Evolutionary conservation across 2,329 filamentous ascomycete species (phyloP).

Genomic region (Penicillium vulpinum): DNA sequence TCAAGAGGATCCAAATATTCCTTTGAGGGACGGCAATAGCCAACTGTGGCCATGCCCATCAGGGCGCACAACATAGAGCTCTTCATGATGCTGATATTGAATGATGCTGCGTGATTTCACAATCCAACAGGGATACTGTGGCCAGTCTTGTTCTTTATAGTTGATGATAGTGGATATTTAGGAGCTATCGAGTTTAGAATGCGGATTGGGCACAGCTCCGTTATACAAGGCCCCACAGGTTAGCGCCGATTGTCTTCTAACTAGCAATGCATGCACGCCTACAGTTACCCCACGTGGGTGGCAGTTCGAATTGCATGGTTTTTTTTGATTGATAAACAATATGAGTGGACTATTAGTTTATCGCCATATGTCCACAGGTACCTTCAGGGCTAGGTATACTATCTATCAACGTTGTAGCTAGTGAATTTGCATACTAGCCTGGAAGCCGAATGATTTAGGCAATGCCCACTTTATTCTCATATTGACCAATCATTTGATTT

Average conservation of each 20-base stretch:
- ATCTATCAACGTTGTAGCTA: neutral
- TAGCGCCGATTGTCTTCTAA: neutral
- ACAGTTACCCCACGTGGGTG: neutral
- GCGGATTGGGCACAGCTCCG: neutral
- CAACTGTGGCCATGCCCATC: neutral
- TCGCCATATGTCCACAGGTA: too few species aligned
- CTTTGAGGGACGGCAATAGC: neutral
- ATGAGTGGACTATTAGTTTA: too few species aligned
- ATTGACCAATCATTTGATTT: neutral
- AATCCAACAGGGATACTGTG: neutral
- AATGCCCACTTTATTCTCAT: neutral
- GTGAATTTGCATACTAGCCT: neutral
- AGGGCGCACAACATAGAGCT: neutral
- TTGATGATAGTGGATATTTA: neutral
- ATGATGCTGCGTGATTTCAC: neutral
- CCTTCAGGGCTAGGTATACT: too few species aligned
- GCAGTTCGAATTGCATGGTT: neutral
- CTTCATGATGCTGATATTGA: neutral
- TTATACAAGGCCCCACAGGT: neutral
- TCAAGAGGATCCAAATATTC: constrained; percentile 41
- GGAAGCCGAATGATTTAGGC: neutral
- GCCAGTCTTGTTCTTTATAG: neutral
- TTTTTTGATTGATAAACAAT: too few species aligned
- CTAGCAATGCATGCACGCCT: neutral
- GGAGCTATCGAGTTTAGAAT: neutral